Conservation (phyloP, 1,284 basidiomycete genomes). For the Irpex sp. region DNA sequence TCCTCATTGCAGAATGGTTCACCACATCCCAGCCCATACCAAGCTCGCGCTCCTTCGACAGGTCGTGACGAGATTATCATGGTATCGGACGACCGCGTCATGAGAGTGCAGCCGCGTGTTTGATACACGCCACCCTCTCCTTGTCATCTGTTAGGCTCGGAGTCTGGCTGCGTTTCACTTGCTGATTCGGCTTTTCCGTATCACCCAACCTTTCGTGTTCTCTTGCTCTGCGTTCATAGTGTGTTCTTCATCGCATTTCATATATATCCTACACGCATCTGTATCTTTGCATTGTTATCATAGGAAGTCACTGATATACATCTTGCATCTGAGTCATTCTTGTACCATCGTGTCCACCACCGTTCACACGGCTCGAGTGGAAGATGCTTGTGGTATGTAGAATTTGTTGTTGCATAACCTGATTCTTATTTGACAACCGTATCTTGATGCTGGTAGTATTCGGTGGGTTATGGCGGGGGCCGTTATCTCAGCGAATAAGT, state of each 20-base stretch:
- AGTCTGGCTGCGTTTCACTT: neutral
- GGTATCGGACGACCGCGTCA: conserved; percentile 76
- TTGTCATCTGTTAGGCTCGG: neutral
- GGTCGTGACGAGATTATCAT: conserved; percentile 77
- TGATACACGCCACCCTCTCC: neutral
- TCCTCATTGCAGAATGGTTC: conserved; percentile 33
- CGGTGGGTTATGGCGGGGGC: no score
- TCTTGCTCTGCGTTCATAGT: neutral
- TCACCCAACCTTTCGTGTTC: neutral
- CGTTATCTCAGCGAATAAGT: no score
- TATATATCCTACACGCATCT: conserved; percentile 15
- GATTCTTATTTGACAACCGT: no score
- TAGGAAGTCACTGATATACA: conserved; percentile 10
- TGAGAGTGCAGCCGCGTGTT: conserved; percentile 50
- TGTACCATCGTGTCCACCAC: neutral
- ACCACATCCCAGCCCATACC: conserved; percentile 32
- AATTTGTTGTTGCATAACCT: neutral
- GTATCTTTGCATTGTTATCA: conserved; percentile 15
- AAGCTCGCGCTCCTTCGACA: conserved; percentile 34
- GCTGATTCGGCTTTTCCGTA: neutral
- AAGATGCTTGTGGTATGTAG: neutral
- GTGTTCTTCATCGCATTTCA: conserved; percentile 2
- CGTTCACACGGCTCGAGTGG: no score
- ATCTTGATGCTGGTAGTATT: no score
- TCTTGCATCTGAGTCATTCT: neutral